These are phyloP conservation scores for Fraxinus ornus DNA, from an alignment of 305 asterid species.

Conservation along the genomic window DNA sequence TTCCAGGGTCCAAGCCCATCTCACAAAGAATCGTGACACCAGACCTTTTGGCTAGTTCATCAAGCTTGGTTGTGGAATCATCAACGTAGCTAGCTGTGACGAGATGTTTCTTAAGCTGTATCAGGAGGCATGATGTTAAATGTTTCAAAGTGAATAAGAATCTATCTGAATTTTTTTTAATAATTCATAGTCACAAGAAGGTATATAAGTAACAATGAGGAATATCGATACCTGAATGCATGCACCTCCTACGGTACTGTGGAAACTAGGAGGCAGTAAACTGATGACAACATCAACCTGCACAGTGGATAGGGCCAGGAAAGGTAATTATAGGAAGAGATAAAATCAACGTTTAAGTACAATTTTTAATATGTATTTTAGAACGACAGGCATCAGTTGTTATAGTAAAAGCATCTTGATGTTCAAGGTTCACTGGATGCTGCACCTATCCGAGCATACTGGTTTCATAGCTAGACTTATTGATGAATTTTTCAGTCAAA, in stretches of 20 bases:
- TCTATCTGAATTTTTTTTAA: neutral
- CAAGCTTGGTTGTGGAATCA: conserved; percentile 77
- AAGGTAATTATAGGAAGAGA: conserved; percentile 5
- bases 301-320: conserved; percentile 23
- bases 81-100: conserved; percentile 96
- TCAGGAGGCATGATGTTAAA: conserved; percentile 18
- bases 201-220: neutral
- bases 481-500: neutral
- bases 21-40: conserved; percentile 85
- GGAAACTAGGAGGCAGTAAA: conserved; percentile 87
- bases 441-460: neutral
- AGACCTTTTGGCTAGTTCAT: conserved; percentile 65
- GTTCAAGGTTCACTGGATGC: conserved; percentile 14
- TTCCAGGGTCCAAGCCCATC: conserved; percentile 99
- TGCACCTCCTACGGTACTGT: conserved; percentile 62
- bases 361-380: neutral
- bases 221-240: conserved; percentile 67
- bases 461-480: neutral
- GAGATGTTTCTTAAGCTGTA: conserved; percentile 81
- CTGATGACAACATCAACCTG: conserved; percentile 94
- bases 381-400: neutral
- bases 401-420: neutral
- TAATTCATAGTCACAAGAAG: neutral
- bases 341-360: neutral
- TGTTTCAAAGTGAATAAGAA: neutral